phyloP scores from a whole-genome alignment of 2,329 filamentous ascomycete species.

The Geosmithia morbida region DNA sequence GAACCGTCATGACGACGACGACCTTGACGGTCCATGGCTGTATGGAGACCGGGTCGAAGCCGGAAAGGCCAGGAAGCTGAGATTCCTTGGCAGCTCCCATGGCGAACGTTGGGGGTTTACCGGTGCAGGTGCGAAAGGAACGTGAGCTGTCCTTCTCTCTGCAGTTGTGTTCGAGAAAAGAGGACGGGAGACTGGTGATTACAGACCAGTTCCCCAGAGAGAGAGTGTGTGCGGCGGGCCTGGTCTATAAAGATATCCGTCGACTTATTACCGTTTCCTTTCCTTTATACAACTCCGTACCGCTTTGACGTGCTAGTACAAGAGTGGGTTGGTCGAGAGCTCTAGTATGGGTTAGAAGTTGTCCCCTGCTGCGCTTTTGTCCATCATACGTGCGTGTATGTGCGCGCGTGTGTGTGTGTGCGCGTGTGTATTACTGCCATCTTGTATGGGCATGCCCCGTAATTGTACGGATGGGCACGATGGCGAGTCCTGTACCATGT shows the following conservation, averaged over 20 bases:
- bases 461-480: neutral
- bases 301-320: neutral
- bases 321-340: neutral
- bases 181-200: neutral
- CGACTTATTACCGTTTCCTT: neutral
- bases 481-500: neutral
- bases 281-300: too few relatives aligned
- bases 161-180: neutral
- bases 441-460: neutral
- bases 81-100: neutral
- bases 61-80: conserved; percentile 11
- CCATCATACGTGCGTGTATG: too few relatives aligned
- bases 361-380: neutral
- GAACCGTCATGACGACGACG: conserved; percentile 22
- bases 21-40: conserved; percentile 27
- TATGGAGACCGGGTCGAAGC: conserved; percentile 18
- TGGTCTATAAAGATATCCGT: neutral
- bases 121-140: too few relatives aligned
- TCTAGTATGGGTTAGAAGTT: neutral
- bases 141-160: neutral
- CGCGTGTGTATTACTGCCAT: too few relatives aligned
- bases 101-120: too few relatives aligned
- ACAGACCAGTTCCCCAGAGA: neutral
- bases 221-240: too few relatives aligned
- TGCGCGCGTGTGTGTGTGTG: too few relatives aligned